phyloP scores from a whole-genome alignment of 202 grass and related monocot species.

The Musa balbisiana region DNA sequence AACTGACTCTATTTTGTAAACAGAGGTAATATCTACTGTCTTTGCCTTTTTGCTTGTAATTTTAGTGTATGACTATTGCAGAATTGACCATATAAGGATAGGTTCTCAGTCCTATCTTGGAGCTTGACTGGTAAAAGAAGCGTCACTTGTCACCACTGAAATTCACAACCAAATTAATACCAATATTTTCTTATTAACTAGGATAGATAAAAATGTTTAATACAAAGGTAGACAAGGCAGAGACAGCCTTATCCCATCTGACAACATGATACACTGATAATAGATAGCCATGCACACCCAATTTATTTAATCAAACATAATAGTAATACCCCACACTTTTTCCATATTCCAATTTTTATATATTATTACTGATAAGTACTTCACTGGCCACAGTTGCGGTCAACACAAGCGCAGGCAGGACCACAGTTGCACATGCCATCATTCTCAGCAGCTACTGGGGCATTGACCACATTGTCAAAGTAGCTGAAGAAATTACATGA shows the following conservation, averaged over 20 bases:
- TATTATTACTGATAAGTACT: not conserved
- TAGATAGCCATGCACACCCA: not conserved
- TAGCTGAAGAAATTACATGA: slow-evolving; percentile 27
- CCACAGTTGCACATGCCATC: slow-evolving; percentile 61
- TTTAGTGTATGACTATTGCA: too few species aligned
- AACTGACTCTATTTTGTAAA: too few species aligned
- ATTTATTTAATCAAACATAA: not conserved
- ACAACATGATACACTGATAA: not conserved
- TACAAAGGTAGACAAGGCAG: not conserved
- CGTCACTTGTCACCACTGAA: too few species aligned
- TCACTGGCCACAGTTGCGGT: slow-evolving; percentile 50
- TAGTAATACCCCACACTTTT: not conserved
- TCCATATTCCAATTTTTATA: not conserved
- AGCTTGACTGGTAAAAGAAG: too few species aligned
- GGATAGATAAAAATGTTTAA: not conserved
- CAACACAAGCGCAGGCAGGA: slow-evolving; percentile 47
- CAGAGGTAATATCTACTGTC: too few species aligned
- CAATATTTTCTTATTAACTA: not conserved
- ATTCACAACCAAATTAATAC: not conserved
- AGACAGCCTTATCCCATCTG: too few species aligned
- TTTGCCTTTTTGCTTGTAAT: too few species aligned
- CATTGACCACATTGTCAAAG: slow-evolving; percentile 18
- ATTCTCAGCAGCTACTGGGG: slow-evolving; percentile 16
- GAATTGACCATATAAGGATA: too few species aligned
- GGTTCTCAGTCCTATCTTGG: too few species aligned